phyloP scores from a whole-genome alignment of 441 rosid species.

The Bocquillonia castaneifolia region DNA sequence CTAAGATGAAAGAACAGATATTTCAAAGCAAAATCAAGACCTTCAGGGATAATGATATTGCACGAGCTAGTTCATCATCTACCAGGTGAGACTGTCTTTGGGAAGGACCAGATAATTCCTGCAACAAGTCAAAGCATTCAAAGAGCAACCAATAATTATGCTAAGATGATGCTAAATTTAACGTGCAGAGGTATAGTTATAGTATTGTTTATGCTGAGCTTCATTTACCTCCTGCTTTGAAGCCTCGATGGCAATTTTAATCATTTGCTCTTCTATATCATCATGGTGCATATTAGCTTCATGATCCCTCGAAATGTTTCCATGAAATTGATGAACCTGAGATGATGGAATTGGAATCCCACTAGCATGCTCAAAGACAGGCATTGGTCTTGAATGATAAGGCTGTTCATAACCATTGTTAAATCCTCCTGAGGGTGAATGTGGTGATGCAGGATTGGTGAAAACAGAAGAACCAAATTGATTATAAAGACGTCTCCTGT shows the following conservation, averaged over 20 bases:
- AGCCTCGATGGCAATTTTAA: constrained; percentile 73
- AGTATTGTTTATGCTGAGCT: constrained; percentile 19
- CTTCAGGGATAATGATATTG: constrained; percentile 68
- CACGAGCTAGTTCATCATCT: constrained; percentile 71
- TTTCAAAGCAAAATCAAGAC: constrained; percentile 30
- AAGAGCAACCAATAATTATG: constrained; percentile 8
- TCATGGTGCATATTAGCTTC: constrained; percentile 25
- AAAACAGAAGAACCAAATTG: constrained; percentile 47
- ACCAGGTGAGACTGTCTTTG: constrained; percentile 41
- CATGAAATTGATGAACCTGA: constrained; percentile 30
- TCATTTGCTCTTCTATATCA: constrained; percentile 63
- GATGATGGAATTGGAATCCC: constrained; percentile 32
- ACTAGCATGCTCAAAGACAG: constrained; percentile 24
- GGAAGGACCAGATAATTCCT: constrained; percentile 36
- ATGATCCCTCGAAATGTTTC: constrained; percentile 30
- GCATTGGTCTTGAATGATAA: constrained; percentile 38
- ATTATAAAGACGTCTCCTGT: constrained; percentile 54
- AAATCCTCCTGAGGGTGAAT: constrained; percentile 33
- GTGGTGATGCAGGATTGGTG: constrained; percentile 23
- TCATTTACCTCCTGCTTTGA: constrained; percentile 52
- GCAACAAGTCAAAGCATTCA: constrained; percentile 21
- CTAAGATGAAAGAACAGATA: constrained; percentile 15
- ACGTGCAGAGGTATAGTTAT: constrained; percentile 14
- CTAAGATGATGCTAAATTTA: constrained; percentile 8
- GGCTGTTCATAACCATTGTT: constrained; percentile 34